Base-by-base conservation (phyloP, 805 yeast species). In the Candida boidinii region DNA sequence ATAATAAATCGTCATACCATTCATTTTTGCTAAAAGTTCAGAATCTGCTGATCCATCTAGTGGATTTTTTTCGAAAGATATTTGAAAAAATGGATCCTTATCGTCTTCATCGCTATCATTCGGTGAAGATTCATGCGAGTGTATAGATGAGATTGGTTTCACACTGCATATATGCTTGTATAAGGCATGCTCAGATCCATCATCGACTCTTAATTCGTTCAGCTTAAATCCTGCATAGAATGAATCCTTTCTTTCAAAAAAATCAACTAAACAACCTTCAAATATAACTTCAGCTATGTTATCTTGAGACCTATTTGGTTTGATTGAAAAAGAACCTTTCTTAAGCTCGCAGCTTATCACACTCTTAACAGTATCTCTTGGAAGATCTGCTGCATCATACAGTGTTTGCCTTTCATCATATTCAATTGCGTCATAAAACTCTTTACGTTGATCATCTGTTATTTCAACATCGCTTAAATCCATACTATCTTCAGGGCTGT, bases 361-460 rank as follows among this genome's bases (percentile, higher is more conserved):
- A 34, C 80, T 48, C n/a, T 72, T 72, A 4, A 81, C 72, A 23
- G 84, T 61, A 37, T 86, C 94, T 33, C 75, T 70, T 1, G 96
- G 94, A 2, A 82, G 48, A 37, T 81, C 79, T 6, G 76, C 58
- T 2, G 79, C 60, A 19, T 74, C 75, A 1, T 66, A 47, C 1
- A 70, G 35, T 1, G 62, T 62, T 30, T 70, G 64, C 15, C 65
- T 56, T 39, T 88, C 95, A 44, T 88, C 84, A 44, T 79, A 88
- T 41, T 88, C 99, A 42, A 92, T 88, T 0, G 96, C 94, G 39
- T 85, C 94, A 49, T 86, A 88, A 15, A 92, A 64, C 38, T 94
- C 98, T 49, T 85, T 70, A 41, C 84, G 69, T 49, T 92, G 96
- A 43, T 87, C 95, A 11, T 85, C 95, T 0, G 92, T 74, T 53